phyloP scores from a whole-genome alignment of 1,139 yeast genomes.

The Taphrina populina region DNA sequence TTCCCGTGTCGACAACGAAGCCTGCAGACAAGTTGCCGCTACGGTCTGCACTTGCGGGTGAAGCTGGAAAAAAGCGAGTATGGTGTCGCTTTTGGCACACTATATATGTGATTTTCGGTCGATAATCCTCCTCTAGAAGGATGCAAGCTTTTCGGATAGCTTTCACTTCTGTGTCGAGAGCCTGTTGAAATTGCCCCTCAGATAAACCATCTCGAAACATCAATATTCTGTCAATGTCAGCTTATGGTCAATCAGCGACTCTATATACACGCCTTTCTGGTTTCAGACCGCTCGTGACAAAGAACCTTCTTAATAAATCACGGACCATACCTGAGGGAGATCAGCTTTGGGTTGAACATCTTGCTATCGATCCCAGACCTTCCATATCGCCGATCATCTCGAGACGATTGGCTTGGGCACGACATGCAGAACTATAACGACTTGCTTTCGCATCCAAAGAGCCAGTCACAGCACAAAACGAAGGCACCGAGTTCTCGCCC shows the following conservation, averaged over 20 bases:
- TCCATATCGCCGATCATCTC: constrained; percentile 43
- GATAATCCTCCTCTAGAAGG: constrained; percentile 38
- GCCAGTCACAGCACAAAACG: constrained; percentile 44
- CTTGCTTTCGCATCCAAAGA: constrained; percentile 42
- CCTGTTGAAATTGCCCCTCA: constrained; percentile 43
- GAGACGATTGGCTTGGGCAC: constrained; percentile 41
- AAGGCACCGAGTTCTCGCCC: constrained; percentile 37
- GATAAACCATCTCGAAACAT: constrained; percentile 46
- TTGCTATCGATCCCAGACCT: constrained; percentile 9
- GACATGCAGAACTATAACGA: constrained; percentile 43
- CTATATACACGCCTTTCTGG: too few relatives aligned
- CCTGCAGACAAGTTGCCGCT: constrained; percentile 43
- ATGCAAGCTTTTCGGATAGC: constrained; percentile 40
- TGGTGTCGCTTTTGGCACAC: constrained; percentile 42
- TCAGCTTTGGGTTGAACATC: too few relatives aligned
- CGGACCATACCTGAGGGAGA: constrained; percentile 40
- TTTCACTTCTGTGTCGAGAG: constrained; percentile 43
- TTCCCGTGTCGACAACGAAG: constrained; percentile 43
- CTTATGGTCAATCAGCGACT: too few relatives aligned
- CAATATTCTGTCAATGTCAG: constrained; percentile 36
- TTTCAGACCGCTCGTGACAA: constrained; percentile 38
- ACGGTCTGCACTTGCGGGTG: constrained; percentile 38
- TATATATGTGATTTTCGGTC: constrained; percentile 43
- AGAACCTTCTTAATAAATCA: constrained; percentile 41
- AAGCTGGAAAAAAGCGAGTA: constrained; percentile 43